Evolutionary conservation across 441 rosid genomes (phyloP).

Genomic region (Syzygium malaccense): DNA sequence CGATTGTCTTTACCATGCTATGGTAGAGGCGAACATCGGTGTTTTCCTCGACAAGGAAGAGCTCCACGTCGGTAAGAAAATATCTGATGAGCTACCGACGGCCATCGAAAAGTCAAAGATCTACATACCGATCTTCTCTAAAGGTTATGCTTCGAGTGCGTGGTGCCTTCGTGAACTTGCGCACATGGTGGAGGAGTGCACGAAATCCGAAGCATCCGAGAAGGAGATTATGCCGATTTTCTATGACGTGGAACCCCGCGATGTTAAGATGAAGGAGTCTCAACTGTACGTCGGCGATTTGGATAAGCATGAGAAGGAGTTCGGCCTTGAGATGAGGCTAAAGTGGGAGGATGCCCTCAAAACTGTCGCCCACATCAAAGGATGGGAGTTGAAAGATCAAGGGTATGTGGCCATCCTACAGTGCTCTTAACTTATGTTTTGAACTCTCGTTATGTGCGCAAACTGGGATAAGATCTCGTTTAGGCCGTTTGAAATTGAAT

Average conservation of each 20-base stretch:
- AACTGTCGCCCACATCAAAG: neutral
- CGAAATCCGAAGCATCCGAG: neutral
- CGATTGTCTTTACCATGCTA: accelerated
- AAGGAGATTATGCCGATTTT: neutral
- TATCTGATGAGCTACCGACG: accelerated
- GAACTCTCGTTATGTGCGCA: neutral
- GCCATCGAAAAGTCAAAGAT: neutral
- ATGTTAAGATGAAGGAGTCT: neutral
- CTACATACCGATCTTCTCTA: neutral
- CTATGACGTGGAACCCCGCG: accelerated
- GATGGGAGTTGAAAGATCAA: neutral
- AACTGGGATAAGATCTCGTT: neutral
- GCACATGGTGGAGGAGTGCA: neutral
- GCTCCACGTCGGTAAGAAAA: neutral
- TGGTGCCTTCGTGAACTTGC: neutral
- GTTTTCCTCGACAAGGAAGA: neutral
- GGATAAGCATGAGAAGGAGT: neutral
- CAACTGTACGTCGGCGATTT: accelerated
- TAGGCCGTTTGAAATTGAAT: neutral
- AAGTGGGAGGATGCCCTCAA: neutral
- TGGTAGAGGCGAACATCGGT: neutral
- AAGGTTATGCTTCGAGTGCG: neutral
- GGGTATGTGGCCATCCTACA: neutral
- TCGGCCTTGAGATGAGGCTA: accelerated
- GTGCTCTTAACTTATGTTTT: neutral